phyloP scores from a whole-genome alignment of 2,329 filamentous ascomycete species.

The Pseudocercospora macadamiae region DNA sequence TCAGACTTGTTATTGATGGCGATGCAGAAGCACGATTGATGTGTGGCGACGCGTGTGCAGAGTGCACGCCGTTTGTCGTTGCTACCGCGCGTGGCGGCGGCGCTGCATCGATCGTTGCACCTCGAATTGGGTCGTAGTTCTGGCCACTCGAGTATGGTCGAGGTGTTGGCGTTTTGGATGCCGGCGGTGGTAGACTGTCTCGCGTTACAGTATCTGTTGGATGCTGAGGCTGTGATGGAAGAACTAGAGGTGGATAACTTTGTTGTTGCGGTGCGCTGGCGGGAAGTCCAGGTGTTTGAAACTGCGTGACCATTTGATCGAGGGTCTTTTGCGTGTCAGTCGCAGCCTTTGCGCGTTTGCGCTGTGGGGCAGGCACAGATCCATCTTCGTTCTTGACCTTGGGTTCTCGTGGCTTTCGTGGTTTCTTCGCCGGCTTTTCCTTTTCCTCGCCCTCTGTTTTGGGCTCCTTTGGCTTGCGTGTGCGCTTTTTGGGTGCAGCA shows the following conservation, averaged over 20 bases:
- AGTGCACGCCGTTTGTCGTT: slow-evolving; percentile 30
- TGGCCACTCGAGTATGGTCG: slow-evolving; percentile 67
- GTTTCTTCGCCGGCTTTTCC: slow-evolving; percentile 47
- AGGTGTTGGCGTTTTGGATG: slow-evolving; percentile 45
- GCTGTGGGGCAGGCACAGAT: slow-evolving; percentile 46
- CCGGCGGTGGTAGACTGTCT: slow-evolving; percentile 43
- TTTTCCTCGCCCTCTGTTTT: slow-evolving; percentile 38
- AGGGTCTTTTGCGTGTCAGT: slow-evolving; percentile 45
- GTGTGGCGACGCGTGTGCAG: slow-evolving; percentile 44
- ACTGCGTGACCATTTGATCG: slow-evolving; percentile 43
- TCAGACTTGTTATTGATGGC: slow-evolving; percentile 86
- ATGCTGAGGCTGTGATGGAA: slow-evolving; percentile 35
- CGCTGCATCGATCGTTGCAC: slow-evolving; percentile 55
- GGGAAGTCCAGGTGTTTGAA: slow-evolving; percentile 27
- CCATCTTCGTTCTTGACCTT: slow-evolving; percentile 47
- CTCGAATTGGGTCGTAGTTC: slow-evolving; percentile 87
- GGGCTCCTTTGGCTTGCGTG: slow-evolving; percentile 46
- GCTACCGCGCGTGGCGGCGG: slow-evolving; percentile 29
- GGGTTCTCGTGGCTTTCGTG: slow-evolving; percentile 49
- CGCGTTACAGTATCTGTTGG: slow-evolving; percentile 23
- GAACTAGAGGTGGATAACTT: slow-evolving; percentile 15
- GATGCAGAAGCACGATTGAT: slow-evolving; percentile 78
- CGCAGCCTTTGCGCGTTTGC: slow-evolving; percentile 53
- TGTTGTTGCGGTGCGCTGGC: slow-evolving; percentile 22
- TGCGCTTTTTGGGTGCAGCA: slow-evolving; percentile 41